Evolutionary conservation across 2,329 filamentous ascomycete genomes (phyloP).

Genomic region (Graphilbum fragrans): DNA sequence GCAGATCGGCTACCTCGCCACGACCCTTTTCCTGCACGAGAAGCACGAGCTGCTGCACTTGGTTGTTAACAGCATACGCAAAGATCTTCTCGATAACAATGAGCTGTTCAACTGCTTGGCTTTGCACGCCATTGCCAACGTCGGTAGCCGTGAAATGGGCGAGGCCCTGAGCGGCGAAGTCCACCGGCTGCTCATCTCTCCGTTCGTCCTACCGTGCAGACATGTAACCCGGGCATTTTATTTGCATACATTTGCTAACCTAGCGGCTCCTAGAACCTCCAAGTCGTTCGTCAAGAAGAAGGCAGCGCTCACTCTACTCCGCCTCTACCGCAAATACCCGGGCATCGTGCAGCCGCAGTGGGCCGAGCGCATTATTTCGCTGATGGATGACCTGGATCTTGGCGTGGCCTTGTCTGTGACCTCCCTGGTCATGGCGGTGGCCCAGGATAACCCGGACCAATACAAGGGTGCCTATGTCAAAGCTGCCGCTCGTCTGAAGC

Average conservation of each 20-base stretch:
- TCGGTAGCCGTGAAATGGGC: constrained; percentile 93
- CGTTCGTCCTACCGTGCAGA: constrained; percentile 43
- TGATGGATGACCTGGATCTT: constrained; percentile 94
- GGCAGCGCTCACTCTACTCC: constrained; percentile 82
- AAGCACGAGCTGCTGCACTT: constrained; percentile 91
- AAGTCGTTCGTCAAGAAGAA: constrained; percentile 99
- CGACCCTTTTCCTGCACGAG: constrained; percentile 94
- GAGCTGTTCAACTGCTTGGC: constrained; percentile 96
- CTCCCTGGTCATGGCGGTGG: constrained; percentile 85
- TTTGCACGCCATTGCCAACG: constrained; percentile 93
- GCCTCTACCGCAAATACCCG: constrained; percentile 87
- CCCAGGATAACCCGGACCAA: constrained; percentile 86
- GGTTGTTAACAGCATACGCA: constrained; percentile 96
- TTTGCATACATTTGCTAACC: background rate
- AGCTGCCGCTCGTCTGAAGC: constrained; percentile 78
- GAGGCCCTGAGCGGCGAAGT: constrained; percentile 88
- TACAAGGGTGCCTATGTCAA: constrained; percentile 94
- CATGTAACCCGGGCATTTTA: too few relatives aligned
- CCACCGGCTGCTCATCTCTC: constrained; percentile 85
- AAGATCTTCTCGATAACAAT: constrained; percentile 88
- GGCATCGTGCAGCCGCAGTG: constrained; percentile 92
- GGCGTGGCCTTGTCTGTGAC: constrained; percentile 93
- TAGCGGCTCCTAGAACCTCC: constrained; percentile 45
- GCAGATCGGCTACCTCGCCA: constrained; percentile 95
- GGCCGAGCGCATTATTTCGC: constrained; percentile 95